Percentiles rank a stretch among this genome's conserved stretches.
These are phyloP conservation scores for Tetrahymena thermophila DNA, from an alignment of 73 alveolate genomes.

Conservation along the genomic window DNA sequence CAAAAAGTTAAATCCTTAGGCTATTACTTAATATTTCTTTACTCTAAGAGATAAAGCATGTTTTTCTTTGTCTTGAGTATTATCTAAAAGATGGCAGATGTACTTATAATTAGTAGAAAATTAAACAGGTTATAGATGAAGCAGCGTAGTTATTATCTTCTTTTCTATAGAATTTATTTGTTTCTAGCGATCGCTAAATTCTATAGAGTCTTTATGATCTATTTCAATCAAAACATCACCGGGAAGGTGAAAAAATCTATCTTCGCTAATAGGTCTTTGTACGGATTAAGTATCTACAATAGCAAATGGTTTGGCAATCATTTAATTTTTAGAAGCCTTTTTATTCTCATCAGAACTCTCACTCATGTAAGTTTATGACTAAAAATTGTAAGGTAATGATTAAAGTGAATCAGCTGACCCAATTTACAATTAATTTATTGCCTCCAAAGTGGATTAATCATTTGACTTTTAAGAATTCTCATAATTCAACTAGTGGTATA, in stretches of 20 bases:
- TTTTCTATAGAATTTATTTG: neutral
- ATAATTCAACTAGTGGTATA: neutral
- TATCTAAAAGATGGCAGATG: neutral
- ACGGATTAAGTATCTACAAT: neutral
- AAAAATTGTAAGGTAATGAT: neutral
- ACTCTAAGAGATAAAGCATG: neutral
- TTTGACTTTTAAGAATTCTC: neutral
- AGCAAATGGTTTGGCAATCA: neutral
- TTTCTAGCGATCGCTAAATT: neutral
- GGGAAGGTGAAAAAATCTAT: neutral
- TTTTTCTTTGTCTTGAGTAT: neutral
- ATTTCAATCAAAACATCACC: neutral
- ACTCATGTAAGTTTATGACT: neutral
- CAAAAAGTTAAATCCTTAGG: neutral
- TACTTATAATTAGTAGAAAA: neutral
- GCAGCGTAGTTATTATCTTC: neutral
- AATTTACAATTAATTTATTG: neutral
- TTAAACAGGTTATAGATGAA: neutral
- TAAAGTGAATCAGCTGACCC: neutral
- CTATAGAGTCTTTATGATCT: neutral
- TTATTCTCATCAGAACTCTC: neutral
- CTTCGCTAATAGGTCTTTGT: neutral
- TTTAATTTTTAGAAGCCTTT: neutral
- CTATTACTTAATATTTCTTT: neutral
- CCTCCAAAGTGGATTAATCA: neutral